These are phyloP conservation scores for Microstegium vimineum DNA, from an alignment of 176 grass and related monocot genomes.

Conservation along the genomic window DNA sequence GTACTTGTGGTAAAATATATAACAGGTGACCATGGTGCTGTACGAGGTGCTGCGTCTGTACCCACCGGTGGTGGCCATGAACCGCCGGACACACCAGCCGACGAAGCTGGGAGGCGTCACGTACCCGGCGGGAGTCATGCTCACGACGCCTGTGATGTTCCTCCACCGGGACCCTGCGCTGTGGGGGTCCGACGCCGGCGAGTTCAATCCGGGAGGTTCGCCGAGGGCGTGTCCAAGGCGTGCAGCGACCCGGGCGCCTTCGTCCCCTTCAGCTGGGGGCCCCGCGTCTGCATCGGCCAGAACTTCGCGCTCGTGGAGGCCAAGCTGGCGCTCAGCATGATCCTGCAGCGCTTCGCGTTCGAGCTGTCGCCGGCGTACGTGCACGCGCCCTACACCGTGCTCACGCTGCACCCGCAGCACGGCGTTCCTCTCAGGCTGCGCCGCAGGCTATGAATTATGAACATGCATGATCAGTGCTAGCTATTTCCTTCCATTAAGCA, in stretches of 20 bases:
- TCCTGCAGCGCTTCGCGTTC: conserved; percentile 73
- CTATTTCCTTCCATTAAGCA: too few species aligned
- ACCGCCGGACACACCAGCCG: conserved; percentile 30
- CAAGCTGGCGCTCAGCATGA: conserved; percentile 58
- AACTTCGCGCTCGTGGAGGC: conserved; percentile 75
- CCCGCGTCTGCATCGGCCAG: conserved; percentile 65
- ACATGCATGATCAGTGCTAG: neutral
- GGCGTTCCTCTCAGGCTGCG: conserved; percentile 23
- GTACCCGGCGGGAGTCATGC: conserved; percentile 51
- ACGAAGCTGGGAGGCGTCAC: conserved; percentile 39
- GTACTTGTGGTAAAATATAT: neutral
- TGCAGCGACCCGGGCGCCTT: conserved; percentile 36
- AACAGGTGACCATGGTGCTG: conserved; percentile 72
- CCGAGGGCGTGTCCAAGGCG: conserved; percentile 58
- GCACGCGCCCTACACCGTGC: conserved; percentile 41
- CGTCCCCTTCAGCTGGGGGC: conserved; percentile 68
- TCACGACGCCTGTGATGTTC: conserved; percentile 37
- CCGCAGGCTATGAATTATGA: conserved; percentile 44
- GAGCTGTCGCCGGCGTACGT: conserved; percentile 62
- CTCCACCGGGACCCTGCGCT: conserved; percentile 58
- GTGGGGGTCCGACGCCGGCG: conserved; percentile 51
- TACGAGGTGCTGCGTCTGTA: conserved; percentile 78
- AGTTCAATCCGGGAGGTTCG: conserved; percentile 78
- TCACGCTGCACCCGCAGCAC: conserved; percentile 55
- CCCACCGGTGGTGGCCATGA: conserved; percentile 22